phyloP scores from a whole-genome alignment of 306 rosid species.

The Abrus pulchellus region DNA sequence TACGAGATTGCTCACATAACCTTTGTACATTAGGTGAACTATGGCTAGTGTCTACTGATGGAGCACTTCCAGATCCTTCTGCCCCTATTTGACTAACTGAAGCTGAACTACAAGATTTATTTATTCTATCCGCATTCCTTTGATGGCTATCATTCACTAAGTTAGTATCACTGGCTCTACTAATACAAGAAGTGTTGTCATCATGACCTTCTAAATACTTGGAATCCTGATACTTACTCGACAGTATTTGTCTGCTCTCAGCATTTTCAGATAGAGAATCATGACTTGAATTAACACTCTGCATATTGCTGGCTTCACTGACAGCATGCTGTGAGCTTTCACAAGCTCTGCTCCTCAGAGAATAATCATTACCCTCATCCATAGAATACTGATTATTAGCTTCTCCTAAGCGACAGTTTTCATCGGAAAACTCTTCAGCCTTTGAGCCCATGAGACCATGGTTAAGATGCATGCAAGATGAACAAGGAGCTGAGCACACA shows the following conservation, averaged over 20 bases:
- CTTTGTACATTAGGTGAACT: slow-evolving; percentile 54
- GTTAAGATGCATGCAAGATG: slow-evolving; percentile 77
- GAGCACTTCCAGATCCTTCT: slow-evolving; percentile 56
- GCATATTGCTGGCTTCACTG: slow-evolving; percentile 72
- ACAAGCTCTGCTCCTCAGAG: slow-evolving; percentile 66
- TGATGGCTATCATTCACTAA: slow-evolving; percentile 50
- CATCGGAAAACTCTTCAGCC: slow-evolving; percentile 73
- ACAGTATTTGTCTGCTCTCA: slow-evolving; percentile 60
- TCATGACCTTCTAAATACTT: slow-evolving; percentile 67
- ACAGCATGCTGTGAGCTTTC: slow-evolving; percentile 62
- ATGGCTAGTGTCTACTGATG: slow-evolving; percentile 46
- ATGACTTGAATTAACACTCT: slow-evolving; percentile 60
- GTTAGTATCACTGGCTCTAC: slow-evolving; percentile 65
- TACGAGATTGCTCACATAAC: slow-evolving; percentile 35
- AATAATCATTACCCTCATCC: slow-evolving; percentile 60
- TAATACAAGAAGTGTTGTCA: slow-evolving; percentile 68
- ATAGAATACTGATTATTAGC: slow-evolving; percentile 62
- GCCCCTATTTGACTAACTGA: slow-evolving; percentile 61
- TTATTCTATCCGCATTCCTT: slow-evolving; percentile 50
- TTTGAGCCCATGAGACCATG: slow-evolving; percentile 66
- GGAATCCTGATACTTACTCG: slow-evolving; percentile 52
- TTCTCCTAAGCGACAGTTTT: slow-evolving; percentile 64
- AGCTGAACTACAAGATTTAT: slow-evolving; percentile 57
- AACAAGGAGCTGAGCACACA: slow-evolving; percentile 85
- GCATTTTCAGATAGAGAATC: slow-evolving; percentile 78